Evolutionary conservation across 2,329 filamentous ascomycete species (phyloP), one percentile per base, ranked within the genome.

Genomic region (Aspergillus jensenii): DNA sequence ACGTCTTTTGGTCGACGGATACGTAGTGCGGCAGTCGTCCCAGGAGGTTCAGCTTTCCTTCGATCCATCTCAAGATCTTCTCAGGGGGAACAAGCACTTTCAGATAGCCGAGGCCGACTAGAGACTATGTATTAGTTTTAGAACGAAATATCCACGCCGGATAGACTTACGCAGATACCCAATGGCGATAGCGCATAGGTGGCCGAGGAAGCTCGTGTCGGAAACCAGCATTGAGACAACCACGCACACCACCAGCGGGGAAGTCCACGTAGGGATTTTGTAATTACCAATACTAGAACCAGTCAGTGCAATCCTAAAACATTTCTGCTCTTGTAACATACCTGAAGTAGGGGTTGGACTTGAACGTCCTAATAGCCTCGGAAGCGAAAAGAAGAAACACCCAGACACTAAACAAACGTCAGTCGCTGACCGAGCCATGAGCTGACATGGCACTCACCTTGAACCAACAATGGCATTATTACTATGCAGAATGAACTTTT

Each of bases 1-100:
- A 96, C 6, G 91, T 96, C 82, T 96, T 97, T 76, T 96, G 93
- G 70, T 98, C 93, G 15, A 97, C 88, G 56, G 90, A 96, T 48
- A 98, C 89, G 69, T 96, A 98, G 76, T 96, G 91, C 45, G 93
- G 93, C 25, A 98, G 77, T 59, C 91, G 83, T 19, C 87, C 90
- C 21, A 96, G 81, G 9, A 98, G 81, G 69, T 96, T 95, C 59
- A 98, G 78, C 72, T 93, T 96, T 17, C 85, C 86, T 77, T 99
- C 95, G 55, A 97, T 83, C 87, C 90, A 98, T 63, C 92, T 84
- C 56, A 98, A 80, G 27, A 89, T 84, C 83, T 89, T 90, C 76
- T 98, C 95, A 2, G 91, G 93, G 21, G 95, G 95, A 15, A 91
- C 90, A 41, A 98, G 82, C 69, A 96, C 89, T 73, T 91, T 93